A percentile compares a stretch with the other conserved stretches of the same genome.
Evolutionary conservation across 1,139 yeast species (phyloP).

Genomic region (Saccharomyces pastorianus): DNA sequence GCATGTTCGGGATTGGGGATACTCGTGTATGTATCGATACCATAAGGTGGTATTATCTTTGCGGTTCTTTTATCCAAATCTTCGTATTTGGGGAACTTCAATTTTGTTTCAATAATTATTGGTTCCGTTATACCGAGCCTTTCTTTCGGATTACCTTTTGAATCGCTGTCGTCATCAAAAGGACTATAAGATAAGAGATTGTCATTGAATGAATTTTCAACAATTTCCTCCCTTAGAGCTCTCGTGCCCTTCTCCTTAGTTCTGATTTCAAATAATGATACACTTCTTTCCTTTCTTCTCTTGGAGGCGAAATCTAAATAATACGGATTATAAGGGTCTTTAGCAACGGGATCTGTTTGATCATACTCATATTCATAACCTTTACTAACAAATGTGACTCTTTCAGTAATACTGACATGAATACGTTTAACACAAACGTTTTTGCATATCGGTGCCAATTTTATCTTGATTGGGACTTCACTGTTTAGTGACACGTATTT

Average conservation of each 20-base stretch:
- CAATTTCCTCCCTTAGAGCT: conserved; percentile 53
- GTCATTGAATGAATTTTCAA: conserved; percentile 52
- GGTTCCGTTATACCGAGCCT: conserved; percentile 32
- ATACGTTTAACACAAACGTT: conserved; percentile 64
- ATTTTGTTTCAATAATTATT: conserved; percentile 25
- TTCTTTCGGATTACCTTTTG: conserved; percentile 6
- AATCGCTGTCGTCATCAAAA: conserved; percentile 28
- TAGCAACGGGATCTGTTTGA: conserved; percentile 41
- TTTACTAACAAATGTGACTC: conserved; percentile 60
- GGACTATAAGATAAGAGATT: conserved; percentile 54
- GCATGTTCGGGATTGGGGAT: conserved; percentile 14
- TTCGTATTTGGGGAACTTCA: conserved; percentile 29
- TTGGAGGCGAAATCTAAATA: conserved; percentile 26
- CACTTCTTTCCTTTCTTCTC: conserved; percentile 43
- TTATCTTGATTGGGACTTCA: conserved; percentile 53
- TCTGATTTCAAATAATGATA: conserved; percentile 57
- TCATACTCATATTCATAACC: conserved; percentile 51
- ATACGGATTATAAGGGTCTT: conserved; percentile 35
- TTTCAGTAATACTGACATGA: conserved; percentile 64
- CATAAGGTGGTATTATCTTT: conserved; percentile 29
- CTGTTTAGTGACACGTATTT: conserved; percentile 70
- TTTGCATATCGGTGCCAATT: conserved; percentile 65
- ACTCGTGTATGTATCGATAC: conserved; percentile 25
- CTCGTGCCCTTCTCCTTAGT: conserved; percentile 42
- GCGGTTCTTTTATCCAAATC: conserved; percentile 24